phyloP scores from a whole-genome alignment of 331 rosid genomes.

The Quercus lobata region DNA sequence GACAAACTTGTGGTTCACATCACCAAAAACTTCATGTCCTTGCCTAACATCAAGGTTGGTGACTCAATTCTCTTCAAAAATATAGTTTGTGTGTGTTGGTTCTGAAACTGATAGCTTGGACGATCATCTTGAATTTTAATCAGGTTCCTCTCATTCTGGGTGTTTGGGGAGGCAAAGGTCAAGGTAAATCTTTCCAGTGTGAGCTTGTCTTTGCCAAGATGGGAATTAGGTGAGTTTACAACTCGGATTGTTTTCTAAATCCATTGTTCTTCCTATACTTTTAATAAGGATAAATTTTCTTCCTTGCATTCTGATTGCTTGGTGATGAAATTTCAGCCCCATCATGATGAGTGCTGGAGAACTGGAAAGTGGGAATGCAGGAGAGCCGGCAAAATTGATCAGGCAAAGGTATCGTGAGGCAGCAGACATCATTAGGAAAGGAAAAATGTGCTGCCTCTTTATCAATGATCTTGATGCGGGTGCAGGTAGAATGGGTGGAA shows the following conservation, averaged over 20 bases:
- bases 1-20: slow-evolving; percentile 59
- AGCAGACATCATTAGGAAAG: slow-evolving; percentile 78
- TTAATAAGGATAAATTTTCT: background rate
- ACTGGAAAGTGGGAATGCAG: slow-evolving; percentile 94
- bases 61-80: background rate
- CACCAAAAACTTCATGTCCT: slow-evolving; percentile 43
- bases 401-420: slow-evolving; percentile 97
- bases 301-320: background rate
- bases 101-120: slow-evolving; percentile 17
- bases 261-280: background rate
- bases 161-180: slow-evolving; percentile 24
- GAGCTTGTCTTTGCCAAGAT: slow-evolving; percentile 63
- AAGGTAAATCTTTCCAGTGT: slow-evolving; percentile 60
- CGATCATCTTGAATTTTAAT: background rate
- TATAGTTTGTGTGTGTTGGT: background rate
- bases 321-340: slow-evolving; percentile 33
- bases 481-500: slow-evolving; percentile 56
- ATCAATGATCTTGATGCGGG: slow-evolving; percentile 69
- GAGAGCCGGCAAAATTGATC: slow-evolving; percentile 94
- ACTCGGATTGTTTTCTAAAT: background rate
- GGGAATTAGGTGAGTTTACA: slow-evolving; percentile 50
- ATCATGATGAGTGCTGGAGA: slow-evolving; percentile 97
- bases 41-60: slow-evolving; percentile 50
- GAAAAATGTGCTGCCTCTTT: slow-evolving; percentile 88
- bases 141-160: background rate